A percentile compares a stretch with the other conserved stretches of the same genome.
These are phyloP conservation scores for Paecilomyces sp. DNA, from an alignment of 2,329 filamentous ascomycete genomes.

Conservation along the genomic window DNA sequence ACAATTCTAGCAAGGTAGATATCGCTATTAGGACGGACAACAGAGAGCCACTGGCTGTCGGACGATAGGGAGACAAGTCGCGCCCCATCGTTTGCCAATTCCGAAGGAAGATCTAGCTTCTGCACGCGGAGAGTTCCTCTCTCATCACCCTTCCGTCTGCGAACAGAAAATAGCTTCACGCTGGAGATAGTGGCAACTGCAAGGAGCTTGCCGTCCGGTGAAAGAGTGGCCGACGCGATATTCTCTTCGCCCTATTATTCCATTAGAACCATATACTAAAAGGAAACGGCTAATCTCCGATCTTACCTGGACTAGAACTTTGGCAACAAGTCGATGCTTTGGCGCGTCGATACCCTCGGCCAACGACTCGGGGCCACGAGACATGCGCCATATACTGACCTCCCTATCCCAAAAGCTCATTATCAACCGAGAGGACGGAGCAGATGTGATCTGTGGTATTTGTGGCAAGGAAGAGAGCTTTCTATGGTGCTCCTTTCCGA, in stretches of 20 bases:
- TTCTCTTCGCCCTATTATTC: slow-evolving; percentile 63
- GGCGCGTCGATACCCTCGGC: slow-evolving; percentile 34
- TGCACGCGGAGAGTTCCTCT: slow-evolving; percentile 61
- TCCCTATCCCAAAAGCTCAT: slow-evolving; percentile 91
- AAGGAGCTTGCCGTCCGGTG: slow-evolving; percentile 63
- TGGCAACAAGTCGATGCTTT: slow-evolving; percentile 52
- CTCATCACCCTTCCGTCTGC: slow-evolving; percentile 43
- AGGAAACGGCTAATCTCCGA: not conserved
- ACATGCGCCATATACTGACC: slow-evolving; percentile 70
- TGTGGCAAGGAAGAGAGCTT: slow-evolving; percentile 80
- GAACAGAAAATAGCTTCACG: slow-evolving; percentile 70
- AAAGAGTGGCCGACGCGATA: slow-evolving; percentile 69
- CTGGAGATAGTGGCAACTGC: slow-evolving; percentile 67
- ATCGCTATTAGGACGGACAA: slow-evolving; percentile 54
- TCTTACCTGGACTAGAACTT: slow-evolving; percentile 50
- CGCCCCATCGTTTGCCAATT: slow-evolving; percentile 57
- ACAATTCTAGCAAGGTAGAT: slow-evolving; percentile 48
- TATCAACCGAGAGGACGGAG: slow-evolving; percentile 65
- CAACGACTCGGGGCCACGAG: slow-evolving; percentile 39
- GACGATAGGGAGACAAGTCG: slow-evolving; percentile 51
- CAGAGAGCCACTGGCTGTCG: slow-evolving; percentile 38
- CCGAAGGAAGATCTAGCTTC: slow-evolving; percentile 58
- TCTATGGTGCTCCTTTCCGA: slow-evolving; percentile 72
- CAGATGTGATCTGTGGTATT: slow-evolving; percentile 63
- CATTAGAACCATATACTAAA: slow-evolving; percentile 31